Conservation (phyloP, 768 basidiomycete genomes). For the Collybia sordida region DNA sequence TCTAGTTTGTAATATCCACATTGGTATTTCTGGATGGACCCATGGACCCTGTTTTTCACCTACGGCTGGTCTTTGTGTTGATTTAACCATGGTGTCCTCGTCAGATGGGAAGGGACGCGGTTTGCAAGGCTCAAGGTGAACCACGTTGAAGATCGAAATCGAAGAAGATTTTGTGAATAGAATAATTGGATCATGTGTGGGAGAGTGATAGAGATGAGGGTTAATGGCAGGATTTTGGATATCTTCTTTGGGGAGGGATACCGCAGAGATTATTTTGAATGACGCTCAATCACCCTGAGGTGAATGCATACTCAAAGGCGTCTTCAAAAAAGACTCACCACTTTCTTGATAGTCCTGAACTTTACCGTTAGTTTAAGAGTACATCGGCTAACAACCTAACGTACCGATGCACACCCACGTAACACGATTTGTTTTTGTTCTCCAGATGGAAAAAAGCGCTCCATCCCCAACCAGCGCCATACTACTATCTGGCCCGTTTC, state of each 20-base stretch:
- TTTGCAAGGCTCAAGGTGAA: slow-evolving; percentile 42
- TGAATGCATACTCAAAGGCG: not conserved
- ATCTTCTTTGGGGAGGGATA: slow-evolving; percentile 38
- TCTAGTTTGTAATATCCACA: not conserved
- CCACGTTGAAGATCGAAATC: slow-evolving; percentile 46
- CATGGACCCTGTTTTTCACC: slow-evolving; percentile 16
- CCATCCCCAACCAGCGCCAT: slow-evolving; percentile 68
- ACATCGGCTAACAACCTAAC: slow-evolving; percentile 15
- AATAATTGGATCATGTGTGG: slow-evolving; percentile 52
- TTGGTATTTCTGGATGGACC: not conserved
- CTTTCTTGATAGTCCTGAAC: slow-evolving; percentile 75
- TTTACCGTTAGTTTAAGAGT: not conserved
- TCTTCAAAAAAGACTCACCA: slow-evolving; percentile 39
- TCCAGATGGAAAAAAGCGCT: slow-evolving; percentile 62
- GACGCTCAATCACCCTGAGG: slow-evolving; percentile 44
- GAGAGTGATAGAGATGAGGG: slow-evolving; percentile 43
- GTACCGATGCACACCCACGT: slow-evolving; percentile 62
- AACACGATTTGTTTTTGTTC: slow-evolving; percentile 34
- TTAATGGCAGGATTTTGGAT: slow-evolving; percentile 31
- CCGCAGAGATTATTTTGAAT: slow-evolving; percentile 59
- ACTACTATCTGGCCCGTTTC: slow-evolving; percentile 54
- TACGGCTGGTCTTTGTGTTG: slow-evolving; percentile 22
- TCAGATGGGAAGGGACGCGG: slow-evolving; percentile 41
- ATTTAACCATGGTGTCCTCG: slow-evolving; percentile 17
- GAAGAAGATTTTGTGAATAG: slow-evolving; percentile 35